These are phyloP conservation scores for Capsicum chinense DNA, from an alignment of 257 asterid species.

Conservation along the genomic window DNA sequence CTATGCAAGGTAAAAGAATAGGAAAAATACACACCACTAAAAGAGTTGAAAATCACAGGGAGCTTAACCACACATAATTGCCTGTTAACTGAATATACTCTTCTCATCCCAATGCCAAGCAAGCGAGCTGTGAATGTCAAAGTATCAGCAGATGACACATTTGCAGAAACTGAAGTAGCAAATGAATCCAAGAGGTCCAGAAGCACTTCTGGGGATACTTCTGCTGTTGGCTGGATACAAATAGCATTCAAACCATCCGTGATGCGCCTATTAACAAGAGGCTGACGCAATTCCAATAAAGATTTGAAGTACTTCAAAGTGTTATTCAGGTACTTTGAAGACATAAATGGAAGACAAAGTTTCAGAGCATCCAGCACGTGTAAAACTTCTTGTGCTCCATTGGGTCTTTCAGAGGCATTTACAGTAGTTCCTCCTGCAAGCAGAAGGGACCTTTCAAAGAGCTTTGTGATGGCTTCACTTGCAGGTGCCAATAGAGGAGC, in stretches of 20 bases:
- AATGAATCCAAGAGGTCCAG: constrained; percentile 77
- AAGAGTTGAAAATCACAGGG: constrained; percentile 69
- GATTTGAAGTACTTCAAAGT: constrained; percentile 74
- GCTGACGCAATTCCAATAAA: constrained; percentile 69
- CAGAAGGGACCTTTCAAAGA: constrained; percentile 76
- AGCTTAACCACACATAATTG: constrained; percentile 83
- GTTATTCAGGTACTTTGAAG: constrained; percentile 59
- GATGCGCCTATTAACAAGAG: constrained; percentile 72
- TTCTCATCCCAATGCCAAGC: constrained; percentile 80
- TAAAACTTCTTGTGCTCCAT: constrained; percentile 80
- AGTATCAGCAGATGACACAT: constrained; percentile 78
- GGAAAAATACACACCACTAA: constrained; percentile 57
- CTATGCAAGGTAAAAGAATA: constrained; percentile 12
- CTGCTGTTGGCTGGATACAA: constrained; percentile 64
- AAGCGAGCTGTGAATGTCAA: constrained; percentile 84
- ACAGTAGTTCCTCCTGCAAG: constrained; percentile 79
- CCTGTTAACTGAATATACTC: constrained; percentile 66
- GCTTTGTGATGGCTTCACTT: constrained; percentile 72
- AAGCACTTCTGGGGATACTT: constrained; percentile 68
- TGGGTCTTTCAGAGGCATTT: constrained; percentile 63
- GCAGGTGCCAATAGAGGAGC: constrained; percentile 62
- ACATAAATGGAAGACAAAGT: constrained; percentile 73
- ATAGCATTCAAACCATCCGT: constrained; percentile 69
- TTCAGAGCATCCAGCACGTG: constrained; percentile 84
- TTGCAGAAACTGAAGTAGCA: constrained; percentile 55